Conservation (phyloP, 1,139 yeast genomes). For the Yamadazyma kanchanaburiensis region DNA sequence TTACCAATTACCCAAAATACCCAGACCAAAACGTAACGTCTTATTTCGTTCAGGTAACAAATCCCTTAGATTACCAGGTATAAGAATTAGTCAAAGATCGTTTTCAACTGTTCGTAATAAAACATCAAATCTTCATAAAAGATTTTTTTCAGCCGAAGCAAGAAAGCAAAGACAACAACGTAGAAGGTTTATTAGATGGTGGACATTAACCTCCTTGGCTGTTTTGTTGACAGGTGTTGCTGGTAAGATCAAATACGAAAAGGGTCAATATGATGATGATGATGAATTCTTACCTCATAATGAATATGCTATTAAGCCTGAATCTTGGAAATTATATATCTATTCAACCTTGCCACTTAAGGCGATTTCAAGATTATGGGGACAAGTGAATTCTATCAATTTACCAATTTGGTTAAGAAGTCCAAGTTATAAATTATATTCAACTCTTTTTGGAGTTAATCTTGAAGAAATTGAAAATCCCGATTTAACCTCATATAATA, state of each 20-base stretch:
- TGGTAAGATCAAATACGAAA: slow-evolving; percentile 46
- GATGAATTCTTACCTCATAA: slow-evolving; percentile 31
- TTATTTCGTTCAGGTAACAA: slow-evolving; percentile 45
- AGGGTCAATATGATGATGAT: slow-evolving; percentile 19
- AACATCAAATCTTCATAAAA: slow-evolving; percentile 34
- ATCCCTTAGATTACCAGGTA: slow-evolving; percentile 20
- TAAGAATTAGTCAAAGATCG: slow-evolving; percentile 29
- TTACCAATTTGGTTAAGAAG: slow-evolving; percentile 87
- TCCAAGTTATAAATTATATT: slow-evolving; percentile 77
- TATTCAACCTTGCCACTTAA: slow-evolving; percentile 90
- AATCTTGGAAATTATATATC: slow-evolving; percentile 86
- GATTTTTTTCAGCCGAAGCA: slow-evolving; percentile 46
- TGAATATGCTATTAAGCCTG: slow-evolving; percentile 52
- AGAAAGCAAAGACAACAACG: slow-evolving; percentile 42
- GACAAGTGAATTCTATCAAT: slow-evolving; percentile 76
- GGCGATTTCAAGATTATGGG: slow-evolving; percentile 92
- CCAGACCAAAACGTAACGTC: slow-evolving; percentile 60
- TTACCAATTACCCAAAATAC: slow-evolving; percentile 55
- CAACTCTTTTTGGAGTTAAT: slow-evolving; percentile 82
- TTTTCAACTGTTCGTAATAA: slow-evolving; percentile 37
- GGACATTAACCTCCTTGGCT: slow-evolving; percentile 65
- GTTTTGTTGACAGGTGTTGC: slow-evolving; percentile 65
- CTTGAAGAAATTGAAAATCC: slow-evolving; percentile 86
- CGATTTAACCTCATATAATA: slow-evolving; percentile 68
- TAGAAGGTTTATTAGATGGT: slow-evolving; percentile 59